Conservation (phyloP, 305 asterid species). For the Solanum chacoense region DNA sequence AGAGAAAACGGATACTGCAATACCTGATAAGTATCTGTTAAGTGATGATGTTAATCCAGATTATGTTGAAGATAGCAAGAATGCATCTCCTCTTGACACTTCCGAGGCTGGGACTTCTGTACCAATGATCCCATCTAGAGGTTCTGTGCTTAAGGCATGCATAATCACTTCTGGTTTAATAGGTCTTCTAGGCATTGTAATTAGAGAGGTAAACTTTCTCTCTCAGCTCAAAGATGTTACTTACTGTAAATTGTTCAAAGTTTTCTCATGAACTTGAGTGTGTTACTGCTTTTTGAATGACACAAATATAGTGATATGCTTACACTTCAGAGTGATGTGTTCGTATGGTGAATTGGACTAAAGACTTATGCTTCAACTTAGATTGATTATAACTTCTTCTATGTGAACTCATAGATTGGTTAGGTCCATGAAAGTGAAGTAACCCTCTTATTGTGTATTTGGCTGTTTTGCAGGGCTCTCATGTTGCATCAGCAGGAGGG, state of each 20-base stretch:
- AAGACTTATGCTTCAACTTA: background rate
- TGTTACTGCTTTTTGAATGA: background rate
- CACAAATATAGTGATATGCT: background rate
- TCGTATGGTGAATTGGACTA: no score
- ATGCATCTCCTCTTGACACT: constrained; percentile 2
- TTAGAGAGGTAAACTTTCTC: constrained; percentile 52
- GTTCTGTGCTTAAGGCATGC: constrained; percentile 81
- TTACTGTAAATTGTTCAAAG: background rate
- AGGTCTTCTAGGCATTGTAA: constrained; percentile 44
- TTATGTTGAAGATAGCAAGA: constrained; percentile 17
- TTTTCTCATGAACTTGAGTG: background rate
- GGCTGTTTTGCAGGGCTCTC: constrained; percentile 54
- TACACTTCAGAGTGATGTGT: background rate
- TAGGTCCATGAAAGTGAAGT: background rate
- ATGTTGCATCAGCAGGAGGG: constrained; percentile 51
- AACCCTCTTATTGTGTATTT: background rate
- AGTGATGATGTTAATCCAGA: constrained; percentile 22
- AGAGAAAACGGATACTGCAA: constrained; percentile 14
- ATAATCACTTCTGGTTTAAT: constrained; percentile 51
- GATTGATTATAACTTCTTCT: background rate
- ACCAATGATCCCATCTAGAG: constrained; percentile 37
- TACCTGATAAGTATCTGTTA: constrained; percentile 10
- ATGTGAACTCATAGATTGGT: background rate
- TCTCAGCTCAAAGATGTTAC: constrained; percentile 1
- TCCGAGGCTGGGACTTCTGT: constrained; percentile 17